Evolutionary conservation across 139 green algal genomes (phyloP).

Genomic region (Chlamydomonas urium): DNA sequence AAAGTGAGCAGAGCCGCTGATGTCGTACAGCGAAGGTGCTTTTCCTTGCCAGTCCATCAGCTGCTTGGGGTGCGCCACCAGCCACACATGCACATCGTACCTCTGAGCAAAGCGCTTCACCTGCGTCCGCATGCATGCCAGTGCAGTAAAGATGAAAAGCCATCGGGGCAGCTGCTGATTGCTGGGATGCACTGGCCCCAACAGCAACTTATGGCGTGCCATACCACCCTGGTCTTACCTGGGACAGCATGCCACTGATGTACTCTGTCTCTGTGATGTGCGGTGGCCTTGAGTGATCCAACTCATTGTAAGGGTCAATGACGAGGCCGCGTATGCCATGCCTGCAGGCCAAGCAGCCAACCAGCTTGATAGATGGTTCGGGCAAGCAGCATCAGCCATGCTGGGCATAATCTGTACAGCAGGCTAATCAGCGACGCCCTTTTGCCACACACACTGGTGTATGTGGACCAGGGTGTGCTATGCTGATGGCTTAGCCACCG

Average conservation of each 20-base stretch:
- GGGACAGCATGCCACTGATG: constrained; percentile 88
- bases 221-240: constrained; percentile 49
- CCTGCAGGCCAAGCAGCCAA: constrained; percentile 8
- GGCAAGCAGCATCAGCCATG: neutral
- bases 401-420: neutral
- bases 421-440: too few relatives aligned
- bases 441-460: too few relatives aligned
- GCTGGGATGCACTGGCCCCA: too few relatives aligned
- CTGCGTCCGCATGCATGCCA: too few relatives aligned
- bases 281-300: constrained; percentile 70
- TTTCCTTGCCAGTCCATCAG: constrained; percentile 77
- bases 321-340: constrained; percentile 92
- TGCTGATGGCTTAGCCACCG: neutral
- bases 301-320: constrained; percentile 99
- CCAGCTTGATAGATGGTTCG: neutral
- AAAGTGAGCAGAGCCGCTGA: constrained; percentile 91
- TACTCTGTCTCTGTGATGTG: constrained; percentile 91
- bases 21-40: constrained; percentile 86
- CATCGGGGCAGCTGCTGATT: too few relatives aligned
- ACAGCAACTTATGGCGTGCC: too few relatives aligned
- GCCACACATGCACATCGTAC: constrained; percentile 92
- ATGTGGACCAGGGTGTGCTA: too few relatives aligned
- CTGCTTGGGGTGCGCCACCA: constrained; percentile 92
- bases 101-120: constrained; percentile 49
- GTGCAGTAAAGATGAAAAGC: too few relatives aligned